Conservation (phyloP, 805 yeast species). For the Nakazawaea laoshanensis region DNA sequence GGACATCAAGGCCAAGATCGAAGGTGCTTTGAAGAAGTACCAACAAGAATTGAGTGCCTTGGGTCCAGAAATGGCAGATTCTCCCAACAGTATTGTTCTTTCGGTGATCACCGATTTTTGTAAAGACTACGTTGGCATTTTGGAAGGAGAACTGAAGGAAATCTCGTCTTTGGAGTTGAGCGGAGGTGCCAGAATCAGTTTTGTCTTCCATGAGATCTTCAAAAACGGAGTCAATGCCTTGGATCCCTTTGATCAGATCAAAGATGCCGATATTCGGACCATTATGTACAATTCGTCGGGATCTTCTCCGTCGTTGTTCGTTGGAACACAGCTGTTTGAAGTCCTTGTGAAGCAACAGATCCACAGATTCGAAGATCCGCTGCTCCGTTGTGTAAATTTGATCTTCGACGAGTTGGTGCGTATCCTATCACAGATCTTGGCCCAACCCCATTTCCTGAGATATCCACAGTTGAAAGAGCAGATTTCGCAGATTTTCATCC, state of each 20-base stretch:
- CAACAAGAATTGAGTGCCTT: slow-evolving; percentile 67
- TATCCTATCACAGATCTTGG: slow-evolving; percentile 75
- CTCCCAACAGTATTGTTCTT: slow-evolving; percentile 84
- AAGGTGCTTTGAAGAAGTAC: slow-evolving; percentile 76
- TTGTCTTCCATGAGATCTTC: slow-evolving; percentile 94
- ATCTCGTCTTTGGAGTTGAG: slow-evolving; percentile 82
- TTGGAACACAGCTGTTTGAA: slow-evolving; percentile 96
- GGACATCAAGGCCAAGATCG: slow-evolving; percentile 86
- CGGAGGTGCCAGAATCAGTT: slow-evolving; percentile 96
- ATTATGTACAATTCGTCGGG: slow-evolving; percentile 96
- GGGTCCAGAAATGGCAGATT: slow-evolving; percentile 85
- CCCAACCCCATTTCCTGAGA: slow-evolving; percentile 75
- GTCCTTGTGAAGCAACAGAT: slow-evolving; percentile 92
- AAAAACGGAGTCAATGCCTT: slow-evolving; percentile 86
- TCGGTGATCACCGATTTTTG: slow-evolving; percentile 88
- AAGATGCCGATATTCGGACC: slow-evolving; percentile 92
- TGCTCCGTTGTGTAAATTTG: slow-evolving; percentile 77
- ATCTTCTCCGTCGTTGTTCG: slow-evolving; percentile 91
- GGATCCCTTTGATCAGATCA: slow-evolving; percentile 94
- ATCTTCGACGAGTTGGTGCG: slow-evolving; percentile 93
- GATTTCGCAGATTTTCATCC: slow-evolving; percentile 70
- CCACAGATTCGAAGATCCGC: slow-evolving; percentile 89
- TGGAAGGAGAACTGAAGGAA: slow-evolving; percentile 91
- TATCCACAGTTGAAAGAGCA: slow-evolving; percentile 90
- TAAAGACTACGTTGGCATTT: slow-evolving; percentile 82